Base-by-base conservation (phyloP, 805 yeast species). In the Nakazawaea ernobii region DNA sequence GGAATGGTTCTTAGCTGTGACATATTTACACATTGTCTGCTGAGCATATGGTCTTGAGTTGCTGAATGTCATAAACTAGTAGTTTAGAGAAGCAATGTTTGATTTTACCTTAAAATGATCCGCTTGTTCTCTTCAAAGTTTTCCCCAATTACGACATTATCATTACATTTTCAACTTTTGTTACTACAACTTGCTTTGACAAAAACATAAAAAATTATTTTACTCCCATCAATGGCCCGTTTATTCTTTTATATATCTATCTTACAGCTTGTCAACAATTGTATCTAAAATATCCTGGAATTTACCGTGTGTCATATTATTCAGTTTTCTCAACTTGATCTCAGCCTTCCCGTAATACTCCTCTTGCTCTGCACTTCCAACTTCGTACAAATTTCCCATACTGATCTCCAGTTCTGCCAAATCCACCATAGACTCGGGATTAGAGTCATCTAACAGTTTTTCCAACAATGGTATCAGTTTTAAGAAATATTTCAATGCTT, bases 371-470 rank as follows among this genome's bases (percentile, higher is more conserved):
- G 68, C 66, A 44, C 84, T 72, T 27, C 84, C 89, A 26, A 77
- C 67, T 8, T 82, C 86, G 51, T 75, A 71, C 43, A 90, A 61
- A 56, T 90, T 91, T 13, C 91, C 97, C 54, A 86, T 67, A 13
- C 85, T 78, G 32, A 92, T 87, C 57, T 79, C 70, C 1, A 95
- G 91, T 63, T 92, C 98, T 1, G 97, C 96, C 40, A 86, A 74
- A 58, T 80, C 77, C 10, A 83, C 95, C 87, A 92, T 85, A 5
- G 85, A 72, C 49, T 82, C 84, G 0, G 95, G 95, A 36, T 84
- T 88, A 40, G 82, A 86, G 15, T 79, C 81, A 43, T 80, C 80
- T 60, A 82, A 78, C 0, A 90, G 84, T 46, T 69, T 65, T 46
- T 70, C 64, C 46, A 90, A 68, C 57, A 77, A 77, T 35, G 70